Evolutionary conservation across 352 stramenopile genomes (phyloP).

Genomic region (Globisporangium barbulae): DNA sequence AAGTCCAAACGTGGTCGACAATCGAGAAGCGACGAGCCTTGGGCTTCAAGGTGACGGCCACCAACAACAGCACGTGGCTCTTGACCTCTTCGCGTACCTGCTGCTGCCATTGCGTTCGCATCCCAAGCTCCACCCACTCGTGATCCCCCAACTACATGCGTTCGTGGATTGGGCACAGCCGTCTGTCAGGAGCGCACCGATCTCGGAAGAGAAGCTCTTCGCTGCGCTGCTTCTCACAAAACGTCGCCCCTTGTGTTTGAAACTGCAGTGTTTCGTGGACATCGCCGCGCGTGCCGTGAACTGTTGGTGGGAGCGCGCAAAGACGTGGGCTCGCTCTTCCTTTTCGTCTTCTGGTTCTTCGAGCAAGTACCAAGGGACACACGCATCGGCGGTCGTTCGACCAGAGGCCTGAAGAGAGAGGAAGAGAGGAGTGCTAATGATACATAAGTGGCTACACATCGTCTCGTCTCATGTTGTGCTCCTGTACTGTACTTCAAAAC

Average conservation of each 20-base stretch:
- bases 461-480: too few relatives aligned
- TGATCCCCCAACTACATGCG: constrained; percentile 1
- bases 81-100: constrained; percentile 13
- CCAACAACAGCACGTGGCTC: neutral
- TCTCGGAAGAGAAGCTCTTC: constrained; percentile 1
- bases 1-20: neutral
- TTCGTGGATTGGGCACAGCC: constrained; percentile 13
- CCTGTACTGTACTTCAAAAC: too few relatives aligned
- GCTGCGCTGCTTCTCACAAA: neutral
- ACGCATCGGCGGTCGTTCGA: neutral
- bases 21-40: neutral
- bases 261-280: neutral
- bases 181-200: neutral
- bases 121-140: constrained; percentile 9
- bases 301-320: constrained; percentile 3
- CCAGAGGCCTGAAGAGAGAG: neutral
- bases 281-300: neutral
- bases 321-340: neutral
- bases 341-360: neutral
- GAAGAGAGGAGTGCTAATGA: neutral
- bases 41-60: neutral
- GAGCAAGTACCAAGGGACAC: neutral
- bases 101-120: neutral
- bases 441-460: neutral
- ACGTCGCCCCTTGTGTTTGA: neutral